Conservation (phyloP, 371 early-diverging fungal genomes). For the Chytridium lagenaria region DNA sequence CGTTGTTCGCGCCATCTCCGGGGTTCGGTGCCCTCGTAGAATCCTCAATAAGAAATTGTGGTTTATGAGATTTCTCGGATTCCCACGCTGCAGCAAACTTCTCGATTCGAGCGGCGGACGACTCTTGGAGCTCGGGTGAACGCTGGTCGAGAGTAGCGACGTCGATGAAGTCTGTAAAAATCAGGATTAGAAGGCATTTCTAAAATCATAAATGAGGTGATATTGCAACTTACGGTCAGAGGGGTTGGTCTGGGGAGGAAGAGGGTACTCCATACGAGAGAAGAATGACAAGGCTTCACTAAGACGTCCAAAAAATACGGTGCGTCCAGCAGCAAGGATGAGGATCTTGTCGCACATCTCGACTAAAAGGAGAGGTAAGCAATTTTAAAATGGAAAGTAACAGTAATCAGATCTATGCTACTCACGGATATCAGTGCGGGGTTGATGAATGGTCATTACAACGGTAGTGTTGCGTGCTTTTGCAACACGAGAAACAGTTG, state of each 20-base stretch:
- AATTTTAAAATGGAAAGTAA: neutral
- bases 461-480: conserved; percentile 55
- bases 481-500: conserved; percentile 62
- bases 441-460: conserved; percentile 93
- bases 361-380: conserved; percentile 25
- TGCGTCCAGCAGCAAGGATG: conserved; percentile 59
- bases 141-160: conserved; percentile 50
- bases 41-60: neutral
- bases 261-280: conserved; percentile 54
- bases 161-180: conserved; percentile 47
- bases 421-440: conserved; percentile 63
- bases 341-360: conserved; percentile 65
- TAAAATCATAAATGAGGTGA: neutral
- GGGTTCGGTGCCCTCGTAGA: neutral
- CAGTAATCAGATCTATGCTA: neutral
- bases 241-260: conserved; percentile 71
- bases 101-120: conserved; percentile 40
- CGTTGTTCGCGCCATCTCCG: neutral
- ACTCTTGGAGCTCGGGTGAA: conserved; percentile 35
- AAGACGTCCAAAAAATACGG: conserved; percentile 54
- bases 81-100: conserved; percentile 34
- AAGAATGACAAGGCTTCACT: conserved; percentile 44
- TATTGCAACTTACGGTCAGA: conserved; percentile 57
- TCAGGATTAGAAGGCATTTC: conserved; percentile 46
- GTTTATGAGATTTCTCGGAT: neutral